Evolutionary conservation across 148 eudicot species (phyloP).

Genomic region (Fagopyrum homotropicum): DNA sequence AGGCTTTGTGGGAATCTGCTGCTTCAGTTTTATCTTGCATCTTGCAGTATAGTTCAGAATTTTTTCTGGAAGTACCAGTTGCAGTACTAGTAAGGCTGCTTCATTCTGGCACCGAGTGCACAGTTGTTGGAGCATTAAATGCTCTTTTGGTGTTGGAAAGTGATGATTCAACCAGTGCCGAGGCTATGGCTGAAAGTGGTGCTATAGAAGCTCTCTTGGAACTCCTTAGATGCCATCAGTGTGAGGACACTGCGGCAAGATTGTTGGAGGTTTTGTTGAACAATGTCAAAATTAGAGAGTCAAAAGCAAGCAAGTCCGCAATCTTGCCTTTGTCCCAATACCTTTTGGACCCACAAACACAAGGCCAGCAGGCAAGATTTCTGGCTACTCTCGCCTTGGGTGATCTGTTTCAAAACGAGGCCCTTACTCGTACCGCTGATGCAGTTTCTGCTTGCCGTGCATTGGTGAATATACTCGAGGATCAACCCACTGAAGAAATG

Average conservation of each 20-base stretch:
- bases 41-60: conserved; percentile 92
- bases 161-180: conserved; percentile 86
- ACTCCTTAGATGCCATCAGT: conserved; percentile 82
- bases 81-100: conserved; percentile 91
- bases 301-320: conserved; percentile 73
- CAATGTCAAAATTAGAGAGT: conserved; percentile 88
- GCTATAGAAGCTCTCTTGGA: conserved; percentile 93
- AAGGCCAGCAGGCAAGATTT: conserved; percentile 91
- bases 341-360: conserved; percentile 96
- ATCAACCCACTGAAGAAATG: conserved; percentile 98
- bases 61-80: conserved; percentile 87
- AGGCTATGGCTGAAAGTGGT: conserved; percentile 97
- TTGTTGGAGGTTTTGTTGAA: conserved; percentile 81
- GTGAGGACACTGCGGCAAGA: conserved; percentile 90
- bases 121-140: conserved; percentile 79
- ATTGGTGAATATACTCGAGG: conserved; percentile 87
- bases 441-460: conserved; percentile 97
- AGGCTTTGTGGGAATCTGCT: conserved; percentile 89
- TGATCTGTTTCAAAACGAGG: conserved; percentile 90
- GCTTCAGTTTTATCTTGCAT: conserved; percentile 79
- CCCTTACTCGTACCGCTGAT: conserved; percentile 83
- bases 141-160: conserved; percentile 94
- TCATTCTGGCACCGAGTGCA: conserved; percentile 79
- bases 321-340: conserved; percentile 90
- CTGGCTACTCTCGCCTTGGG: conserved; percentile 93